phyloP scores from a whole-genome alignment of 208 protist genomes.

The Leishmania guyanensis region DNA sequence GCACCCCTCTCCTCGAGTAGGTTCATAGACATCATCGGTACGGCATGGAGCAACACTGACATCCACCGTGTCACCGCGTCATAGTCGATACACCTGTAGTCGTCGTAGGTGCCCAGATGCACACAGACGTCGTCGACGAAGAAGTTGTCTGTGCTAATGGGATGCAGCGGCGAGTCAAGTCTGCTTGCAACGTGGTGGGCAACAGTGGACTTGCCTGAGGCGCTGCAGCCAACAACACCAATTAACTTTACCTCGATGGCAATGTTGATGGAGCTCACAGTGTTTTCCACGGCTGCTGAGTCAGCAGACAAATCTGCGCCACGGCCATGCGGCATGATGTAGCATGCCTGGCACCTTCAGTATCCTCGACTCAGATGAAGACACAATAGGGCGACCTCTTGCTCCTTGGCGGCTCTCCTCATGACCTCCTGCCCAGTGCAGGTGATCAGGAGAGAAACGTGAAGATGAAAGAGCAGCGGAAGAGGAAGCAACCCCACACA shows the following conservation, averaged over 20 bases:
- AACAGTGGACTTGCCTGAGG: constrained; percentile 55
- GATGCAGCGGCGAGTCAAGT: constrained; percentile 48
- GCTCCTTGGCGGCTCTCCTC: neutral
- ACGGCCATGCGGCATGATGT: neutral
- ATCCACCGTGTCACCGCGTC: constrained; percentile 24
- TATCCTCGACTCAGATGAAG: neutral
- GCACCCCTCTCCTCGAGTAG: neutral
- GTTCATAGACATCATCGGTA: neutral
- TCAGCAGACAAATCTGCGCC: neutral
- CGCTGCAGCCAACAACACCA: constrained; percentile 59
- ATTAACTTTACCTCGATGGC: constrained; percentile 21
- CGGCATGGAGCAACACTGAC: constrained; percentile 7
- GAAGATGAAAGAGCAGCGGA: neutral
- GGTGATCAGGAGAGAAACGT: neutral
- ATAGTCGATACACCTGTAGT: constrained; percentile 49
- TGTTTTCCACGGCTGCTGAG: neutral
- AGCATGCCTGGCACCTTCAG: neutral
- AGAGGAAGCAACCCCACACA: neutral
- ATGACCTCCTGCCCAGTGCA: neutral
- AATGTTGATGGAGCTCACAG: neutral
- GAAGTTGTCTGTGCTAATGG: constrained; percentile 59
- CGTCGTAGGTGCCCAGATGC: constrained; percentile 57
- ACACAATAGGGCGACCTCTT: neutral
- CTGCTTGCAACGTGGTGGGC: constrained; percentile 39
- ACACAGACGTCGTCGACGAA: constrained; percentile 44